Base-by-base conservation (phyloP, 768 basidiomycete genomes). In the Termitomyces sp. region DNA sequence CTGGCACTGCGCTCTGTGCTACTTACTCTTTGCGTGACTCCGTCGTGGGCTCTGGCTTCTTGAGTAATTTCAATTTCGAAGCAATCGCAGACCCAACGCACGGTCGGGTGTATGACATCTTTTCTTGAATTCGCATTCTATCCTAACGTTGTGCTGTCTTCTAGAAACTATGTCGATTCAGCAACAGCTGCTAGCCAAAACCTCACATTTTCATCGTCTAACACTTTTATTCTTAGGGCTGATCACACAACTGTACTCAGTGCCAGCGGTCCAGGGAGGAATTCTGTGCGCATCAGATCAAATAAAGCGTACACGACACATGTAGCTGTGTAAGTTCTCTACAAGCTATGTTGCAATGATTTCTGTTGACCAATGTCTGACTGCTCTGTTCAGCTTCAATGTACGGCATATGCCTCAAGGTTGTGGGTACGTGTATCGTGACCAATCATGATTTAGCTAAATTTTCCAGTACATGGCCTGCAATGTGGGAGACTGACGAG, bases 81-180 rank as follows among this genome's bases (percentile, higher is more conserved):
- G 71, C 71, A 4, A 78, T 80, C 34, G 54, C 74, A 0, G 85
- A 86, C 62, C 84, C 85, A 1, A 86, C 83, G 2, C 72, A 82
- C 45, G 85, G 85, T 17, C 70, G 83, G 63, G 85, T 86, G 84
- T 86, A 68, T 57, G 78, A 14, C 16, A 3, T 50, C 9, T 19
- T 51, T 51, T 17, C 9, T 40, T 28, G 19, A 4, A 19, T 28
- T 25, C 7, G 5, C 7, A 3, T 3, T 12, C 2, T 11, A 10
- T n/a, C 17, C 5, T 39, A 28, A 19, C 40, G 11, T 19, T 27
- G 6, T 9, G 2, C 10, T 5, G 2, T 23, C 39, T 39, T 45
- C 12, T 40, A 79, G 78, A 12, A 75, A 72, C 58, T 77, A 78
- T 51, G 75, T 78, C 41, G 63, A 73, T 58, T 55, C 67, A 44